These are phyloP conservation scores for Endotrypanum monterogeii DNA, from an alignment of 208 protist genomes.

Conservation along the genomic window DNA sequence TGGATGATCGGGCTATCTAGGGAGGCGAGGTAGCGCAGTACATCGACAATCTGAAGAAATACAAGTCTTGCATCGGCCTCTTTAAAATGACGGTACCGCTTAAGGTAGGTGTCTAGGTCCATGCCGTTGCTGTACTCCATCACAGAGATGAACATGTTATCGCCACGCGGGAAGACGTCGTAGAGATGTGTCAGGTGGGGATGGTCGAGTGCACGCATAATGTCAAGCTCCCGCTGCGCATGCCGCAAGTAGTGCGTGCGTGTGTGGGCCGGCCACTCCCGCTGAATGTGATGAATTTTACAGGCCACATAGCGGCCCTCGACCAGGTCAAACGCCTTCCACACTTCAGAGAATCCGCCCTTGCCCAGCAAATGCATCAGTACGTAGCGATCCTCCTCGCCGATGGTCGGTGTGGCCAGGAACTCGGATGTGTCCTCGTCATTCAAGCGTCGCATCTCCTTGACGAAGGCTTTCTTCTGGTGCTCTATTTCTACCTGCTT, in stretches of 20 bases:
- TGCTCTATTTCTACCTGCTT: conserved; percentile 51
- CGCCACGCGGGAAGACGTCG: conserved; percentile 86
- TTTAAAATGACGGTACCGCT: conserved; percentile 70
- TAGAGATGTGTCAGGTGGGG: conserved; percentile 79
- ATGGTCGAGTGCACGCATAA: conserved; percentile 91
- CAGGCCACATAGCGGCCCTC: conserved; percentile 91
- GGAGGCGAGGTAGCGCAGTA: conserved; percentile 90
- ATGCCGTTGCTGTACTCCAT: conserved; percentile 94
- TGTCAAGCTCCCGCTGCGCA: conserved; percentile 92
- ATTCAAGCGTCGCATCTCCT: conserved; percentile 77
- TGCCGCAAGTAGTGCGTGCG: conserved; percentile 93
- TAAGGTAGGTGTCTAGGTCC: conserved; percentile 93
- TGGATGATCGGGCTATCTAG: conserved; percentile 84
- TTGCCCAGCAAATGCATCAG: conserved; percentile 93
- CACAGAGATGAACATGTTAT: conserved; percentile 91
- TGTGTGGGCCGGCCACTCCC: conserved; percentile 83
- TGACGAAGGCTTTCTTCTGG: conserved; percentile 80
- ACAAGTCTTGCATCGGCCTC: conserved; percentile 92
- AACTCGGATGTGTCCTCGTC: conserved; percentile 84
- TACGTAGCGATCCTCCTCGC: conserved; percentile 75
- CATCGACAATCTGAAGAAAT: conserved; percentile 90
- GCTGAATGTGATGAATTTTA: conserved; percentile 95
- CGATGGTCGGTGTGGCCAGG: conserved; percentile 44
- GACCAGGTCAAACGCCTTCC: conserved; percentile 92
- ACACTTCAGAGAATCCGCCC: conserved; percentile 96